These are phyloP conservation scores for Moricandia arvensis DNA, from an alignment of 345 rosid species.

Conservation along the genomic window DNA sequence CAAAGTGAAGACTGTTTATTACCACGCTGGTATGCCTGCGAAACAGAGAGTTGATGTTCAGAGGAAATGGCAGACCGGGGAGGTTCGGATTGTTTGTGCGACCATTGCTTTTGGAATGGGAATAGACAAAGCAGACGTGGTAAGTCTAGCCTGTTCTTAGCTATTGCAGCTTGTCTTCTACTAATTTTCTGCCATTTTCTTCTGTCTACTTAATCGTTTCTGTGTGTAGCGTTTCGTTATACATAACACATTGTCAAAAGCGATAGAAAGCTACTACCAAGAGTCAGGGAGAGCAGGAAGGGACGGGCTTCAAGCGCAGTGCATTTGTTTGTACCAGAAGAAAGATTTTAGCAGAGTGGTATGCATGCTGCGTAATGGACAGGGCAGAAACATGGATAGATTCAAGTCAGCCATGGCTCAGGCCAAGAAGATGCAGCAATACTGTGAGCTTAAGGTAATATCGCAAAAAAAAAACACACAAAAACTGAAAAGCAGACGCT, in stretches of 20 bases:
- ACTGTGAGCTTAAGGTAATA: constrained; percentile 82
- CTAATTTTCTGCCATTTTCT: neutral
- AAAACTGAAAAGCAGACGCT: neutral
- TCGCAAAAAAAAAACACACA: neutral
- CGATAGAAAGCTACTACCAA: constrained; percentile 91
- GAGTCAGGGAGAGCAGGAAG: constrained; percentile 95
- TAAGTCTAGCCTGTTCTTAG: constrained; percentile 43
- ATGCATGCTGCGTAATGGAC: constrained; percentile 84
- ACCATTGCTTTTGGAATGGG: constrained; percentile 98
- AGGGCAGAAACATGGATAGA: constrained; percentile 57
- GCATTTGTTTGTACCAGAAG: constrained; percentile 79
- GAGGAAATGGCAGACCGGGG: constrained; percentile 84
- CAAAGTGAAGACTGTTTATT: constrained; percentile 63
- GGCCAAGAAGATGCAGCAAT: constrained; percentile 84
- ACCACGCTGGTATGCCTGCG: constrained; percentile 82
- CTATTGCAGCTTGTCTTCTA: neutral
- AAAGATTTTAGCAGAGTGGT: constrained; percentile 94
- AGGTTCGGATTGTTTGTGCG: constrained; percentile 81
- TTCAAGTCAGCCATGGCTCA: constrained; percentile 81
- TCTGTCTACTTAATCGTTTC: neutral
- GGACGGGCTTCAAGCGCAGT: constrained; percentile 64
- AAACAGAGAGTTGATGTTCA: constrained; percentile 70
- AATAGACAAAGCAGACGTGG: constrained; percentile 93
- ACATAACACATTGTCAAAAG: constrained; percentile 92
- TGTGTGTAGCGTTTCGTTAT: constrained; percentile 69